Conservation (phyloP, 2,329 filamentous ascomycete species). For the Pyrenophora graminea region DNA sequence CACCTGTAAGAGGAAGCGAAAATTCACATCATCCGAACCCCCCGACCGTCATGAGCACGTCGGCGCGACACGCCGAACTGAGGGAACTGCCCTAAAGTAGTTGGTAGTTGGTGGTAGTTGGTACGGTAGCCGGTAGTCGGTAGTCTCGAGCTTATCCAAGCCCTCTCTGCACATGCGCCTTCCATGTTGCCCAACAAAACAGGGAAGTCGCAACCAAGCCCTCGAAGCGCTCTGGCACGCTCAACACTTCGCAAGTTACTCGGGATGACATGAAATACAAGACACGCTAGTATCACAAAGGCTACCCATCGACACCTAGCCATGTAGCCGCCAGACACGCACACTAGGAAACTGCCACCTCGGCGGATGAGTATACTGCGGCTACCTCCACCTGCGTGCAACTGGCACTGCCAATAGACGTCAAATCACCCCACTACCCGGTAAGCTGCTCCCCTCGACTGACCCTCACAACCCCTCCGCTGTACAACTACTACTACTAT, state of each 20-base stretch:
- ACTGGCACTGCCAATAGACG: conserved; percentile 9
- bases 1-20: conserved; percentile 6
- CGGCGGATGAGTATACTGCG: background rate
- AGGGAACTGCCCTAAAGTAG: background rate
- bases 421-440: background rate
- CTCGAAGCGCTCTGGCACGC: conserved; percentile 10
- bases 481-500: conserved; percentile 19
- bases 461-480: conserved; percentile 17
- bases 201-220: conserved; percentile 17
- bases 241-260: conserved; percentile 1
- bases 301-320: no score
- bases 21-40: background rate
- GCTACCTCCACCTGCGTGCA: background rate
- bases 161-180: conserved; percentile 1
- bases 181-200: conserved; percentile 10
- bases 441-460: conserved; percentile 13
- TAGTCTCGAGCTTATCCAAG: background rate
- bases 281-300: no score
- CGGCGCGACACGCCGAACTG: background rate
- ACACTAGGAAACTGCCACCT: background rate
- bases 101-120: background rate
- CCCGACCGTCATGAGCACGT: background rate
- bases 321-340: no score
- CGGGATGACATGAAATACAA: no score
- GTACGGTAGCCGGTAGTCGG: no score